Evolutionary conservation across 257 asterid species (phyloP), one percentile per base, ranked within the genome.

Genomic region (Fraxinus anomala): DNA sequence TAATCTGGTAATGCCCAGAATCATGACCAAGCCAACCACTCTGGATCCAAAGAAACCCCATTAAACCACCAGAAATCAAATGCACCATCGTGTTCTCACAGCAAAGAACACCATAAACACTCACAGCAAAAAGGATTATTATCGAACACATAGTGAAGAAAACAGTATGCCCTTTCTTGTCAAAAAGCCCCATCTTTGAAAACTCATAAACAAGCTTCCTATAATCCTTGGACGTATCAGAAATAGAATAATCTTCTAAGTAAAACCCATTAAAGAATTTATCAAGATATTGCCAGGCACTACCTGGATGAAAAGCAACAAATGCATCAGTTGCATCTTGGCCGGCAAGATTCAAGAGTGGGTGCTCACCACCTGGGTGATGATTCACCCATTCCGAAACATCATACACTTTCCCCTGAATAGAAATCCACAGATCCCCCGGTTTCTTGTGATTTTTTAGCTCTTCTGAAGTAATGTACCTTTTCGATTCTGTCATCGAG

Each of bases 21-120:
- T 94, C 98, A 56, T 94, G 98, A 23, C 97, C 98, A 26, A 94
- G 42, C 98, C 98, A 94, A 6, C 98, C 98, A 74, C 97, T 94
- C 83, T 94, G 97, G 66, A 92, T 92, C 98, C 98, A 94, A 0
- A 89, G 76, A n/a, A 87, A 70, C 36, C 98, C 98, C 97, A 92
- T 91, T 23, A 88, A 6, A 23, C 86, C 86, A 72, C 92, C 98
- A 73, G 87, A 86, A 12, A 92, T 28, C 70, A 91, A 77, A 75
- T 94, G 98, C 23, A 85, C 77, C 77, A 73, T 40, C 2, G 71
- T 28, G 34, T 96, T 87, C 8, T 88, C 78, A 79, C 88, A 82
- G 81, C 31, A 89, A 70, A 94, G 78, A 66, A 94, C 96, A 49
- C 97, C 96, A 74, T 83, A 92, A 9, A 94, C 89, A 71, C 88